phyloP scores from a whole-genome alignment of 768 basidiomycete genomes.

The Lentinula raphanica region DNA sequence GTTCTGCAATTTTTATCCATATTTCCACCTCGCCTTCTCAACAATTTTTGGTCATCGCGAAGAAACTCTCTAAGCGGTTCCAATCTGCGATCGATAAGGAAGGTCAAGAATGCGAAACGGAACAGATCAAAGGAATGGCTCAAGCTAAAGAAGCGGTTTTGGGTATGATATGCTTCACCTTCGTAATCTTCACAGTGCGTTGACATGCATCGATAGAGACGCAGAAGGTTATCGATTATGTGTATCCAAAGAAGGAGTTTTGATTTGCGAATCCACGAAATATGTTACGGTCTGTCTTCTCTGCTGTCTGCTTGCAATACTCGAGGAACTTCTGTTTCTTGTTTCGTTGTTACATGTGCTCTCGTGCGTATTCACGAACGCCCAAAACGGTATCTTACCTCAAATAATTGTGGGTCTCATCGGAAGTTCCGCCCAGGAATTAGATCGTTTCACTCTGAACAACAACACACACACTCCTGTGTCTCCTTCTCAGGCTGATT shows the following conservation, averaged over 20 bases:
- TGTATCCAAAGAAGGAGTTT: not conserved
- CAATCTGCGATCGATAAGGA: not conserved
- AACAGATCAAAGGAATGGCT: conserved; percentile 5
- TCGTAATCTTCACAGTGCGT: not conserved
- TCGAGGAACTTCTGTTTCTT: too few relatives aligned
- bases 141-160: not conserved
- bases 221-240: not conserved
- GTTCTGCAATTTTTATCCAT: not conserved
- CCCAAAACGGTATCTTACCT: too few relatives aligned
- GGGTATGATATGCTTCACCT: not conserved
- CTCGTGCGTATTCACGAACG: too few relatives aligned
- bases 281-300: not conserved
- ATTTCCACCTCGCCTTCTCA: not conserved
- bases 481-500: too few relatives aligned
- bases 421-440: too few relatives aligned
- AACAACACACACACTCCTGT: too few relatives aligned
- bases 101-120: not conserved
- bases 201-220: not conserved
- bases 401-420: too few relatives aligned
- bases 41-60: not conserved
- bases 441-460: too few relatives aligned
- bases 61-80: not conserved
- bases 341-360: too few relatives aligned
- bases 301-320: too few relatives aligned
- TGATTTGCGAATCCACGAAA: not conserved